These are phyloP conservation scores for Nicotiana attenuata DNA, from an alignment of 257 asterid species.

Conservation along the genomic window DNA sequence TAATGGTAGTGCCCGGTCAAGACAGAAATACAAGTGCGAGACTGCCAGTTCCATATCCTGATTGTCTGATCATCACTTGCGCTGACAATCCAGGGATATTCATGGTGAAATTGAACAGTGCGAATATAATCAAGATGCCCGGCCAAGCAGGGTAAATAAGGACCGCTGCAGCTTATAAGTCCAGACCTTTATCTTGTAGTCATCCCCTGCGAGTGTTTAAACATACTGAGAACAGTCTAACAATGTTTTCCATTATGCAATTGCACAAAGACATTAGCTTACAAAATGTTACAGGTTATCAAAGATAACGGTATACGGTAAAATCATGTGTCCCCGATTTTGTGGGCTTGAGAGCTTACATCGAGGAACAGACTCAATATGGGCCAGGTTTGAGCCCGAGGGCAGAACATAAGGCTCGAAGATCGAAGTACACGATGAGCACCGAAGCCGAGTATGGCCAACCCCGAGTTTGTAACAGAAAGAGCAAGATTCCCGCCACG, in stretches of 20 bases:
- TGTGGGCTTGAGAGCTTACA: no score
- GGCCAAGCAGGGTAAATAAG: constrained; percentile 95
- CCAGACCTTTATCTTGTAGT: constrained; percentile 98
- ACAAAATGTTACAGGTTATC: background rate
- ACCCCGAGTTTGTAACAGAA: no score
- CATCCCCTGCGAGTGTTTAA: constrained; percentile 74
- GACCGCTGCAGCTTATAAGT: constrained; percentile 88
- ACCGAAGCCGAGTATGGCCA: no score
- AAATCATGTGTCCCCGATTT: no score
- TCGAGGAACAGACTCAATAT: no score
- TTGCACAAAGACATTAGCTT: background rate
- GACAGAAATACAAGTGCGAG: constrained; percentile 91
- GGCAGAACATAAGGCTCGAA: no score
- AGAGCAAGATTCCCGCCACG: no score
- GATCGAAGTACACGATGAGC: no score
- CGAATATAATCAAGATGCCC: constrained; percentile 95
- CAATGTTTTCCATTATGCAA: constrained; percentile 1
- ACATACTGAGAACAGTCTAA: background rate
- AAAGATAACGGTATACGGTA: no score
- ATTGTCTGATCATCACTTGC: constrained; percentile 98
- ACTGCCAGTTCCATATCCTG: constrained; percentile 98
- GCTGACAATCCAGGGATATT: constrained; percentile 95
- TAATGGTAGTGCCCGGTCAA: constrained; percentile 95
- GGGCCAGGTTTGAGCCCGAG: no score
- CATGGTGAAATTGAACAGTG: constrained; percentile 96